A percentile compares a stretch with the other conserved stretches of the same genome.
Conservation (phyloP, 768 basidiomycete species). For the Suillus luteus region DNA sequence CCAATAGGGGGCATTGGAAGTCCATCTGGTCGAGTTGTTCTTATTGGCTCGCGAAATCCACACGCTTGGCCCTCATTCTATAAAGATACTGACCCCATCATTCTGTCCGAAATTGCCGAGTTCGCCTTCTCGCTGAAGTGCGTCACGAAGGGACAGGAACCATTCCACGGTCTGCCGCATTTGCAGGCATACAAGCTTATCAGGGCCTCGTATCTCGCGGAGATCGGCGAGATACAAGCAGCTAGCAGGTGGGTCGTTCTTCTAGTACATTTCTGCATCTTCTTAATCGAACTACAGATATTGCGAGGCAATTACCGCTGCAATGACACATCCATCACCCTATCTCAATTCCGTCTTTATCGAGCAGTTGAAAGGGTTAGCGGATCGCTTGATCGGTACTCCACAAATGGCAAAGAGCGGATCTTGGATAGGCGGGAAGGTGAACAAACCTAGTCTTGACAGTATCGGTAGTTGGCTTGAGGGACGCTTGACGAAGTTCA, state of each 20-base stretch:
- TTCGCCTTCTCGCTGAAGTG: slow-evolving; percentile 83
- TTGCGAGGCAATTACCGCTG: slow-evolving; percentile 83
- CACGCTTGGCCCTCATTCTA: slow-evolving; percentile 49
- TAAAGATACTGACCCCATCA: slow-evolving; percentile 72
- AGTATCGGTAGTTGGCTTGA: slow-evolving; percentile 91
- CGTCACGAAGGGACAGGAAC: slow-evolving; percentile 79
- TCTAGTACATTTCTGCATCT: slow-evolving; percentile 13
- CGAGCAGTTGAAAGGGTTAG: slow-evolving; percentile 75
- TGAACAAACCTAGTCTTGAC: slow-evolving; percentile 90
- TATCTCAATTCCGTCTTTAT: slow-evolving; percentile 67
- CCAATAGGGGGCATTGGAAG: slow-evolving; percentile 70
- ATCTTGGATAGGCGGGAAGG: slow-evolving; percentile 87
- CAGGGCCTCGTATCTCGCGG: slow-evolving; percentile 73
- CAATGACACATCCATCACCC: slow-evolving; percentile 61
- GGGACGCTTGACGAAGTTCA: slow-evolving; percentile 89
- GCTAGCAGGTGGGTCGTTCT: slow-evolving; percentile 67
- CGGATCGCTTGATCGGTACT: slow-evolving; percentile 74
- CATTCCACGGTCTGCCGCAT: slow-evolving; percentile 79
- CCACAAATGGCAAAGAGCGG: slow-evolving; percentile 73
- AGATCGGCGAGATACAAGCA: slow-evolving; percentile 74
- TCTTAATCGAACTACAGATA: slow-evolving; percentile 58
- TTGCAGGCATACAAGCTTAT: slow-evolving; percentile 87
- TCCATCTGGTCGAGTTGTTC: slow-evolving; percentile 63
- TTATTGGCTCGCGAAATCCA: slow-evolving; percentile 73
- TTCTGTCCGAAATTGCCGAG: slow-evolving; percentile 90